Evolutionary conservation across 2,329 filamentous ascomycete genomes (phyloP).

Genomic region (Venturia oleaginea): DNA sequence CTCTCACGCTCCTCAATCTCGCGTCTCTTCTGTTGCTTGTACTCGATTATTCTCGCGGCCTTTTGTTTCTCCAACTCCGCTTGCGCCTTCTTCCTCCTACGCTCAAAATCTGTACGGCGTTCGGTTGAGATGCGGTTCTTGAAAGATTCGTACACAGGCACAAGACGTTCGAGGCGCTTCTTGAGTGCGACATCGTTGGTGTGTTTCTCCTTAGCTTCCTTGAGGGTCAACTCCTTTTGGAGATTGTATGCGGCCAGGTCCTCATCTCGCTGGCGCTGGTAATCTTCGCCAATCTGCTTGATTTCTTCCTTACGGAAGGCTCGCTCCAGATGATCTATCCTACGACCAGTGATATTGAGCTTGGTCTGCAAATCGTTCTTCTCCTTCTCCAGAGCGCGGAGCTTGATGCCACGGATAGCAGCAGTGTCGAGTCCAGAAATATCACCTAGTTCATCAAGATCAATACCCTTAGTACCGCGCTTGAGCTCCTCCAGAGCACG

Average conservation of each 20-base stretch:
- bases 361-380: slow-evolving; percentile 94
- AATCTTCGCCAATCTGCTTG: slow-evolving; percentile 83
- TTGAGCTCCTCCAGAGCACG: slow-evolving; percentile 94
- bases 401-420: slow-evolving; percentile 85
- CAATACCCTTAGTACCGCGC: slow-evolving; percentile 73
- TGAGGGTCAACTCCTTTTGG: slow-evolving; percentile 66
- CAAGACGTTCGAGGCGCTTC: slow-evolving; percentile 77
- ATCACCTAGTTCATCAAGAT: slow-evolving; percentile 81
- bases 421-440: slow-evolving; percentile 52
- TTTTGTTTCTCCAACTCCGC: slow-evolving; percentile 90
- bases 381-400: slow-evolving; percentile 91
- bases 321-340: slow-evolving; percentile 93
- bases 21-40: slow-evolving; percentile 65
- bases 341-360: slow-evolving; percentile 84
- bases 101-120: slow-evolving; percentile 92
- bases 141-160: slow-evolving; percentile 78
- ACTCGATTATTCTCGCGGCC: slow-evolving; percentile 75
- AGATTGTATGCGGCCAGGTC: slow-evolving; percentile 76
- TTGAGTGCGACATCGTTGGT: slow-evolving; percentile 87
- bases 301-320: slow-evolving; percentile 92
- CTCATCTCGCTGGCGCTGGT: slow-evolving; percentile 67
- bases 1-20: slow-evolving; percentile 60
- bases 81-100: slow-evolving; percentile 82
- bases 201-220: slow-evolving; percentile 79
- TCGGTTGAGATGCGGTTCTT: slow-evolving; percentile 73